A percentile compares a stretch with the other conserved stretches of the same genome.
These are phyloP conservation scores for Phycomyces nitens DNA, from an alignment of 192 early-diverging fungal species.

Conservation along the genomic window DNA sequence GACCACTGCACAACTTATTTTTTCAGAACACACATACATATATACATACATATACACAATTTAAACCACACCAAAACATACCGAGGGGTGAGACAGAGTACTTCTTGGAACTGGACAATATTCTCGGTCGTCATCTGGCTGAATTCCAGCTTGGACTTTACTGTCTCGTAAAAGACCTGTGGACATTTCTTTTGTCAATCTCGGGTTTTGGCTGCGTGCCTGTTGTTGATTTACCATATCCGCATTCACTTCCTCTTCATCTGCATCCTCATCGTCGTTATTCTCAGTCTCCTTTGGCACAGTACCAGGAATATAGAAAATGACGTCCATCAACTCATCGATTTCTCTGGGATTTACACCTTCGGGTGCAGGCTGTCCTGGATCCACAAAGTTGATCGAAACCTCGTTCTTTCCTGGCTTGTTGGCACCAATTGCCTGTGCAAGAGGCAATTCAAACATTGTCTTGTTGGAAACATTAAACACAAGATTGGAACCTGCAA, in stretches of 20 bases:
- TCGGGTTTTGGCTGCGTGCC: no score
- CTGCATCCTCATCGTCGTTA: constrained; percentile 54
- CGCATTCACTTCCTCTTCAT: constrained; percentile 68
- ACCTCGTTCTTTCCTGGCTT: constrained; percentile 89
- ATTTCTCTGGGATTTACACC: constrained; percentile 53
- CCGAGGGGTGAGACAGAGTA: constrained; percentile 90
- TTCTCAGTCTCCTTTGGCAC: constrained; percentile 47
- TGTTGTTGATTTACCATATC: constrained; percentile 17
- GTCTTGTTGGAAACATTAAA: constrained; percentile 83
- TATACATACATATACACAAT: constrained; percentile 2
- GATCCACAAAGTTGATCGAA: constrained; percentile 79
- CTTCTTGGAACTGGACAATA: constrained; percentile 85
- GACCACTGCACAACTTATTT: constrained; percentile 60
- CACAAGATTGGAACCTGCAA: constrained; percentile 60
- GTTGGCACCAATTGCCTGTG: constrained; percentile 82
- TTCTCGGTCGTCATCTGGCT: constrained; percentile 83
- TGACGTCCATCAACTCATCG: constrained; percentile 87
- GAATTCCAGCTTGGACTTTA: constrained; percentile 89
- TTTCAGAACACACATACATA: not conserved
- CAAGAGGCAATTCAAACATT: constrained; percentile 89
- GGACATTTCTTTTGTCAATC: no score
- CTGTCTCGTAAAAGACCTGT: constrained; percentile 77
- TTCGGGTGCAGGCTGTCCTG: constrained; percentile 47
- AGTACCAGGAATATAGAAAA: constrained; percentile 89
- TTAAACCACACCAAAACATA: constrained; percentile 26